Base-by-base conservation (phyloP, 2,329 filamentous ascomycete genomes). In the Pochonia chlamydosporia region DNA sequence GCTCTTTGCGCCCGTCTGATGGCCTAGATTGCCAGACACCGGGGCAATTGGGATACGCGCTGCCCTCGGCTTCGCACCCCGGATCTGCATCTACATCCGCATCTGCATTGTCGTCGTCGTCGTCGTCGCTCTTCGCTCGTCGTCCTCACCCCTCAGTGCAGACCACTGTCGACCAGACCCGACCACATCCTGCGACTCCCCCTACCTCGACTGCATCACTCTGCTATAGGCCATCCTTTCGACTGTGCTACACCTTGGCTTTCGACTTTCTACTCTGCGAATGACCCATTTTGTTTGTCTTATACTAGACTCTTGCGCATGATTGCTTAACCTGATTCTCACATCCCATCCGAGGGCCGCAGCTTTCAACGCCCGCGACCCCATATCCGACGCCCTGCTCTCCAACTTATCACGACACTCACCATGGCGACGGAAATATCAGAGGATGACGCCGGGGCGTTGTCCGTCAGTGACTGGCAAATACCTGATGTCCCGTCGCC, bases 371-470 rank as follows among this genome's bases (percentile, higher is more conserved):
- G n/a, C 23, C 18, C 25, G 28, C 47, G 28, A 16, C 31, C 46
- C 46, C 24, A 39, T 31, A 33, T 18, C 18, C 21, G 33, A 24
- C 20, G 20, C 21, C 21, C 7, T 35, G 26, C 23, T 23, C 16
- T 23, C 28, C n/a, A 28, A 9, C 11, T 31, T 4, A 28, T 13
- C 18, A 21, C 24, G 10, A 40, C 56, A 56, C 47, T 51, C 48
- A 51, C 49, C 40, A 65, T 67, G 57, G 62, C 65, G 44, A 59
- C 63, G 50, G 66, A 68, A 50, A 66, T 70, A 63, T 71, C 69
- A 41, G 70, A 71, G 51, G 68, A 73, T 55, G 70, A 73, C 49
- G 65, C 64, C 49, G 64, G 59, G 46, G 60, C 62, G 49, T 56
- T 64, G 45, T 61, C 63, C 25, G 56, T 55, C 42, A 57, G 59